Base-by-base conservation (phyloP, 2,329 filamentous ascomycete species). In the Exophiala lecanii-corni region DNA sequence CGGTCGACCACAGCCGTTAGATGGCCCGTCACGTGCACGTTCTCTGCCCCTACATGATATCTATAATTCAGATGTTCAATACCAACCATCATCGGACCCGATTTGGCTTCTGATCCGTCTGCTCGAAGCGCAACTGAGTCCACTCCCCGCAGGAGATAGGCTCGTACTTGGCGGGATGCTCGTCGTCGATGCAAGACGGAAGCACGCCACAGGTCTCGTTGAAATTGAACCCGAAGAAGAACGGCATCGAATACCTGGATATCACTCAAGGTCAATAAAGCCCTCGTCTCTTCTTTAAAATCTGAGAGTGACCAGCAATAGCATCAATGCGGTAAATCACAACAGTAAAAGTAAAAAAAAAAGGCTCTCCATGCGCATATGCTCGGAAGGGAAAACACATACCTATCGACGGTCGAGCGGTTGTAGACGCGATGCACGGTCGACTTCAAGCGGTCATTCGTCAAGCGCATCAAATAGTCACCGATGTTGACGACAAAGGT, bases 151-250 rank as follows among this genome's bases (percentile, higher is more conserved):
- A 53, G 18, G 47, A 51, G 33, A 68, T 74, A 16, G 74, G 72
- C 41, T 70, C 68, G 52, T 79, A 78, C 55, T 71, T 75, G 25
- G 70, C 63, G 1, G 71, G 69, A 39, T 69, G 64, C 2, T 60
- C 57, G 18, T 64, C 62, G n/a, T 64, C 64, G 15, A 61, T 64
- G 40, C 52, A 55, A 16, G 36, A 51, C 1, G 70, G 65, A 35
- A 79, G 63, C 45, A 76, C 71, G 5, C 66, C 63, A 43, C 70
- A 70, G 13, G 70, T 66, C 20, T 70, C 70, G 40, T 78, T 72
- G 36, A 73, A 72, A 50, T 76, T 75, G 43, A 76, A 69, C 0
- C 70, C 70, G 51, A 78, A 72, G 58, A 78, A 78, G 55, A 78
- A 78, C 1, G 74, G 73, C 70, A 78, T 75, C 0, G 70, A 75